Percentiles rank a stretch among this genome's conserved stretches.
phyloP scores from a whole-genome alignment of 2,329 filamentous ascomycete genomes.

The Endoconidiophora polonica region DNA sequence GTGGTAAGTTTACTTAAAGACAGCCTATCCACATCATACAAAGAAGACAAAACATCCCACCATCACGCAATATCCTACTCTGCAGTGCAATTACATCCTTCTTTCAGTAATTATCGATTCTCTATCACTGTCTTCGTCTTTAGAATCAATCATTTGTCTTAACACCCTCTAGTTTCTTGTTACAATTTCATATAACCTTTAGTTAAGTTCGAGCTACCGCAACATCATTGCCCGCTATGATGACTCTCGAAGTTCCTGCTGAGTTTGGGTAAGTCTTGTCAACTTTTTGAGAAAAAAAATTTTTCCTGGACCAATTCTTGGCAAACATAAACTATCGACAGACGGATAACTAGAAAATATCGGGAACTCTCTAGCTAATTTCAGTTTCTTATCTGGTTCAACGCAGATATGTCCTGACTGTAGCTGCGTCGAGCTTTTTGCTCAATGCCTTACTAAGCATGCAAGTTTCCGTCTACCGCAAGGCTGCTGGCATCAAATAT shows the following conservation, averaged over 20 bases:
- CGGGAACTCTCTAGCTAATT: too few relatives aligned
- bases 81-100: background rate
- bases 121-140: background rate
- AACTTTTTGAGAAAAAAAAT: too few relatives aligned
- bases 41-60: background rate
- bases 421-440: constrained; percentile 39
- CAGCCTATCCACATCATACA: background rate
- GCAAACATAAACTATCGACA: background rate
- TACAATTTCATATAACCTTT: background rate
- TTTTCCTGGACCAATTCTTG: too few relatives aligned
- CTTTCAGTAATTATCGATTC: background rate
- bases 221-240: background rate
- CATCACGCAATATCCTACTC: background rate
- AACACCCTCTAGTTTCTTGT: background rate
- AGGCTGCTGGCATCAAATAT: constrained; percentile 35
- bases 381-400: too few relatives aligned
- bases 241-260: constrained; percentile 26
- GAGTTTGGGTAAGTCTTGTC: constrained; percentile 31
- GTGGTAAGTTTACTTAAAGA: too few relatives aligned
- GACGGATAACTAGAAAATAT: background rate
- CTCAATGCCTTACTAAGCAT: constrained; percentile 36
- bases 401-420: constrained; percentile 42
- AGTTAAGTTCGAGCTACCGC: background rate
- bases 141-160: background rate
- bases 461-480: constrained; percentile 33